phyloP scores from a whole-genome alignment of 2,329 filamentous ascomycete species.

The Nigrospora sphaerica region DNA sequence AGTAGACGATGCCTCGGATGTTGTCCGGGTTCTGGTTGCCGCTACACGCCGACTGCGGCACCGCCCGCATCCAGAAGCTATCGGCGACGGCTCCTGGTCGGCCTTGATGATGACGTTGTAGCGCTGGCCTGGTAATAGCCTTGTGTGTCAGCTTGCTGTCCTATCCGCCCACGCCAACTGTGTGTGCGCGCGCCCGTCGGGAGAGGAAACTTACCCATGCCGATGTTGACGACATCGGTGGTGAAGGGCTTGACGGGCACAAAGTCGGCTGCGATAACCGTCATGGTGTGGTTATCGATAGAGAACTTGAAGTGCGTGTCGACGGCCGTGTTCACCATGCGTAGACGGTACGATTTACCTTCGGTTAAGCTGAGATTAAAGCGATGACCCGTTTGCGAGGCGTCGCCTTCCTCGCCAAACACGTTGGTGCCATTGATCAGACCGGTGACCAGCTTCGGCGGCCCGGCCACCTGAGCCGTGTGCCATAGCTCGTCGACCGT shows the following conservation, averaged over 20 bases:
- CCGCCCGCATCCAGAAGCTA: slow-evolving; percentile 46
- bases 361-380: slow-evolving; percentile 29
- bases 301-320: slow-evolving; percentile 32
- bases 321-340: slow-evolving; percentile 33
- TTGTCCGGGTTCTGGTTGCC: slow-evolving; percentile 30
- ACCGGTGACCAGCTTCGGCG: slow-evolving; percentile 33
- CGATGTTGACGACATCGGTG: slow-evolving; percentile 32
- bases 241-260: too few species aligned
- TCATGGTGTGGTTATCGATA: too few species aligned
- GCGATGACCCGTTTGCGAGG: slow-evolving; percentile 24
- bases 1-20: slow-evolving; percentile 41
- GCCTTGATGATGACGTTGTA: slow-evolving; percentile 40
- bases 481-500: slow-evolving; percentile 30
- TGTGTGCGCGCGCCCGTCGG: too few species aligned
- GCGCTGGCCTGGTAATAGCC: slow-evolving; percentile 24
- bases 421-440: slow-evolving; percentile 22
- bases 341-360: slow-evolving; percentile 37
- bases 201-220: slow-evolving; percentile 12
- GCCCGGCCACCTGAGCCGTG: slow-evolving; percentile 15
- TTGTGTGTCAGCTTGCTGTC: too few species aligned
- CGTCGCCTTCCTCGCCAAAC: slow-evolving; percentile 19
- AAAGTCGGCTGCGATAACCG: too few species aligned
- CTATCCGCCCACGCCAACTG: too few species aligned
- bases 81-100: slow-evolving; percentile 22
- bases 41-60: slow-evolving; percentile 29